phyloP scores from a whole-genome alignment of 225 moss, liverwort and hornwort genomes.

The Rhytidiadelphus loreus region DNA sequence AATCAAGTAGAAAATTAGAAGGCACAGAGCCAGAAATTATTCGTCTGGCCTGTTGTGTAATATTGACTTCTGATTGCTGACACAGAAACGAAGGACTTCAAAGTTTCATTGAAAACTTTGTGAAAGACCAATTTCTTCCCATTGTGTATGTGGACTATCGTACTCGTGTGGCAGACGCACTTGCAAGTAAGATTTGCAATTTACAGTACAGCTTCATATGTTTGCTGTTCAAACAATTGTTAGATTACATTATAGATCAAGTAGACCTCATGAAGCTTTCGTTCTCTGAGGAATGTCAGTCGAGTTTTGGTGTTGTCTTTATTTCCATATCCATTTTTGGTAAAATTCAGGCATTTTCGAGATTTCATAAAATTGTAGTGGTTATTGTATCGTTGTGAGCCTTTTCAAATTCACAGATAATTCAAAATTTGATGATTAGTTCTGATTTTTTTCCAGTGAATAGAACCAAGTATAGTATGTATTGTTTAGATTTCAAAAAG shows the following conservation, averaged over 20 bases:
- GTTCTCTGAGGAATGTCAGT: not conserved
- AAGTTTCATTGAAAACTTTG: slow-evolving; percentile 95
- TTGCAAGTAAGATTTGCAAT: slow-evolving; percentile 68
- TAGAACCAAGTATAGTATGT: not conserved
- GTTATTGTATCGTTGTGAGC: not conserved
- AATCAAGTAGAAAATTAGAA: not conserved
- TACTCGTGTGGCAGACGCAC: slow-evolving; percentile 94
- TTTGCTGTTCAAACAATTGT: not conserved
- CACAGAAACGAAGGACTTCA: slow-evolving; percentile 94
- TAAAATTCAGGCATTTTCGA: not conserved
- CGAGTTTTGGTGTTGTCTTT: not conserved
- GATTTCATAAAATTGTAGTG: not conserved
- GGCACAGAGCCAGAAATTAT: not conserved
- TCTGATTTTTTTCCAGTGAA: not conserved
- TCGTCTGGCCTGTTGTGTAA: not conserved
- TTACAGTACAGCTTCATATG: not conserved
- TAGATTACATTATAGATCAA: not conserved
- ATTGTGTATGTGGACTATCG: slow-evolving; percentile 98
- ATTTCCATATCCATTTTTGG: not conserved
- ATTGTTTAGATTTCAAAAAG: not conserved
- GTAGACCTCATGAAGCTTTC: not conserved
- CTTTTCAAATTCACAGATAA: not conserved
- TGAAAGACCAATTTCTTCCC: slow-evolving; percentile 97
- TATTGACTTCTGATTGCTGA: not conserved
- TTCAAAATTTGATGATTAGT: not conserved